Conservation (phyloP, 441 rosid species). For the Bocquillonia castaneifolia region DNA sequence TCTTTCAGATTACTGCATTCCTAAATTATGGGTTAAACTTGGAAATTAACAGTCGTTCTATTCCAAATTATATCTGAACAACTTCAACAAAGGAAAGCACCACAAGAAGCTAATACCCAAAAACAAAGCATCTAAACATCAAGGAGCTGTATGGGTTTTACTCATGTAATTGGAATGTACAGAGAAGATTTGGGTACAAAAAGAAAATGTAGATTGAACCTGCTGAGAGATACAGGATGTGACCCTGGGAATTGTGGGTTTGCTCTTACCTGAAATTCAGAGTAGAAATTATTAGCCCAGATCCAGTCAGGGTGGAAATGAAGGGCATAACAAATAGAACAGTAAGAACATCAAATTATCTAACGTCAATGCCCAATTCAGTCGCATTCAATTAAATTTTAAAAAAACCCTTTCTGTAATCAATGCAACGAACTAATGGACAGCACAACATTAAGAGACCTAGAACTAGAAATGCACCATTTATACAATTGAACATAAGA, state of each 20-base stretch:
- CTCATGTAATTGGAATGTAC: neutral
- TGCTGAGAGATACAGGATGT: constrained; percentile 96
- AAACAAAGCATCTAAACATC: constrained; percentile 3
- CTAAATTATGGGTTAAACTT: neutral
- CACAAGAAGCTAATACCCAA: constrained; percentile 1
- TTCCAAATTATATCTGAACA: neutral
- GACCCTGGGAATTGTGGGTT: constrained; percentile 89
- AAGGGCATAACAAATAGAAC: constrained; percentile 1
- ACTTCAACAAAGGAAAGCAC: neutral
- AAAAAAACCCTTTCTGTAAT: neutral
- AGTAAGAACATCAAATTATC: neutral
- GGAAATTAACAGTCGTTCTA: neutral
- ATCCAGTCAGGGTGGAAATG: constrained; percentile 9
- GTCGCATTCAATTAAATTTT: neutral
- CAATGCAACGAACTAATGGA: neutral
- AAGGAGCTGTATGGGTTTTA: neutral
- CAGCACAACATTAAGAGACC: neutral
- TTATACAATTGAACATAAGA: neutral
- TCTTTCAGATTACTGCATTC: neutral
- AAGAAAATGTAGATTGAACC: constrained; percentile 39
- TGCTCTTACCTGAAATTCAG: constrained; percentile 65
- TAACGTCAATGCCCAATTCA: neutral
- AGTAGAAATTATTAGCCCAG: constrained; percentile 13
- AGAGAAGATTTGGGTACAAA: neutral
- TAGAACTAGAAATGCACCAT: neutral